Evolutionary conservation across 441 rosid genomes (phyloP), one percentile per base, ranked within the genome.

Genomic region (Kokia cookei): DNA sequence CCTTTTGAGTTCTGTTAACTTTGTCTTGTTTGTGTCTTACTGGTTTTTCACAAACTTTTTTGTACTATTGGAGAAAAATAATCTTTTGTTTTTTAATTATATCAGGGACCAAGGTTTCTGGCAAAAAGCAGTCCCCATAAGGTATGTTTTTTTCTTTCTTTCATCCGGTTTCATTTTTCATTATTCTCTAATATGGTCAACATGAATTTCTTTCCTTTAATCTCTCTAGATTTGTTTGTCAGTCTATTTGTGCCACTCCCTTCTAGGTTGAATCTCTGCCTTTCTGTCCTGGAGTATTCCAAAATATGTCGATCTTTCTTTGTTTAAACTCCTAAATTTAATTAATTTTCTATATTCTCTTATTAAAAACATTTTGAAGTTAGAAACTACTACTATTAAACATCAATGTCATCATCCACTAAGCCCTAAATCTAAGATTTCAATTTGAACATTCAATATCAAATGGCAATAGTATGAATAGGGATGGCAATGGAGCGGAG

Each of bases 41-140:
- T 73, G 43, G 15, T 42, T 73, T 65, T 65, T 8, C 66, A 26
- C 65, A 14, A 59, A 60, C 5, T 57, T 37, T 48, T 73, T 37
- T 19, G 32, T 50, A 14, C 47, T 68, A 29, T 68, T 78, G 69
- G 65, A 68, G 76, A 77, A 79, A 76, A 26, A 8, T 17, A 70
- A 8, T 76, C 14, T 72, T 76, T 79, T 27, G 47, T 47, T 14
- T 11, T 19, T 54, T 19, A 17, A 55, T 8, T 7, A 55, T 58
- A 68, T 63, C 89, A 91, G 97, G 92, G 74, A 66, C 81, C 79
- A 69, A 73, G 73, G 59, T 89, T 89, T 80, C 63, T 89, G 66
- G 91, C 86, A 72, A 89, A 85, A 82, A 83, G 82, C 74, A 80
- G 90, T 66, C 82, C 86, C 43, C 91, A 91, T 76, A 91, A 91